phyloP scores from a whole-genome alignment of 1,139 yeast species.

The Pneumocystis sp. region DNA sequence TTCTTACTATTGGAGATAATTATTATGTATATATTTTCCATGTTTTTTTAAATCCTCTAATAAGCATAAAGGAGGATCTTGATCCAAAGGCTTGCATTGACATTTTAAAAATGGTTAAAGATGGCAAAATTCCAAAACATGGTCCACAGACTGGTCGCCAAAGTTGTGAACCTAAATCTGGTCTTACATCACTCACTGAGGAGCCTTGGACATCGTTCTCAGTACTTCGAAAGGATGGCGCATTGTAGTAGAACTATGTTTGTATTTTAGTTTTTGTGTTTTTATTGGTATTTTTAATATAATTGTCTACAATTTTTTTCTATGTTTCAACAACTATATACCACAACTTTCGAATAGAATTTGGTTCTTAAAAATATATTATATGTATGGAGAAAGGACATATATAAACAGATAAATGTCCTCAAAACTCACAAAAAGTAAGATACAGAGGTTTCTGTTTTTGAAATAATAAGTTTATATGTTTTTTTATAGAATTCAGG shows the following conservation, averaged over 20 bases:
- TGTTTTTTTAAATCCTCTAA: not conserved
- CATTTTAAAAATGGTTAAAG: conserved; percentile 48
- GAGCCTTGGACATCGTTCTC: conserved; percentile 7
- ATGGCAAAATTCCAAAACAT: conserved; percentile 43
- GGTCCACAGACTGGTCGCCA: conserved; percentile 63
- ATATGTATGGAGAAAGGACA: not conserved
- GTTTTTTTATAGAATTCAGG: not conserved
- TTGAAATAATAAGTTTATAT: not conserved
- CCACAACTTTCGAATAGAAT: not conserved
- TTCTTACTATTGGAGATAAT: conserved; percentile 74
- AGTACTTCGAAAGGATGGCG: conserved; percentile 8
- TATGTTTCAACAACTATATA: not conserved
- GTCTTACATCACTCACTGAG: not conserved
- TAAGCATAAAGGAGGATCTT: conserved; percentile 42
- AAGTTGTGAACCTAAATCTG: conserved; percentile 51
- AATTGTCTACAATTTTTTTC: not conserved
- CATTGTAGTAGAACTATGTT: not conserved
- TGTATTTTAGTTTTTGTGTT: not conserved
- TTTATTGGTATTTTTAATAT: not conserved
- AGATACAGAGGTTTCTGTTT: not conserved
- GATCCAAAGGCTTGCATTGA: conserved; percentile 51
- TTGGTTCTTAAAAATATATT: not conserved
- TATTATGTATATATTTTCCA: conserved; percentile 27
- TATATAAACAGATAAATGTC: not conserved
- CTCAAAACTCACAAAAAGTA: not conserved